Evolutionary conservation across 2,329 filamentous ascomycete genomes (phyloP), one percentile per base, ranked within the genome.

Genomic region (Arthrobotrys sphaeroides): DNA sequence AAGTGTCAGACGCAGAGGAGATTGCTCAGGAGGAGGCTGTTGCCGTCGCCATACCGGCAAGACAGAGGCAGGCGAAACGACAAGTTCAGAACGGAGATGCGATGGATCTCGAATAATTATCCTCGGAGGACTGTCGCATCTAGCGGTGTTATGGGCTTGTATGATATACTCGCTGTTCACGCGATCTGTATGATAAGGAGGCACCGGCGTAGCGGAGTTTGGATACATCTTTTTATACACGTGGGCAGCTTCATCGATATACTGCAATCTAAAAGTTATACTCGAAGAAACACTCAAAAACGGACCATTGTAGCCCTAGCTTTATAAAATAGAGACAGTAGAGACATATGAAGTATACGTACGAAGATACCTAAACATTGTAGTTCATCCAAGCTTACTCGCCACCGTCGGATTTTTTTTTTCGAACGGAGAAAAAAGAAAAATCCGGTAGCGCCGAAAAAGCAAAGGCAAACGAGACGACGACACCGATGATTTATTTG

Each of bases 41-140:
- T 18, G 45, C 72, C 13, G 62, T 75, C 18, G 42, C 72, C 40
- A 49, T 75, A 36, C 64, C 72, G 13, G 43, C 70, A 16, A 61
- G 55, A 49, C 36, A 66, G 6, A 59, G 42, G 6, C 59, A 62
- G 22, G 22, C 43, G 22, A 45, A 47, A 24, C 64, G 57, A 59
- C 70, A 62, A 16, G 53, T 47, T 43, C 47, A 55, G n/a, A 16
- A 18, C 18, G 47, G 24, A 51, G 72, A 75, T 57, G 26, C 64
- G 20, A 75, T 75, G 72, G 72, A 75, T 18, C 22, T 75, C 45
- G 64, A 75, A 64, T 62, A 40, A 60, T 36, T 24, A 22, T 26
- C n/a, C 40, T 28, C 9, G 9, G 26, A 45, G 4, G 51, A 24
- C 40, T 49, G 53, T 28, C 22, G 28, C 16, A 60, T 60, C 22